phyloP scores from a whole-genome alignment of 257 asterid species.

The Solanum pimpinellifolium region DNA sequence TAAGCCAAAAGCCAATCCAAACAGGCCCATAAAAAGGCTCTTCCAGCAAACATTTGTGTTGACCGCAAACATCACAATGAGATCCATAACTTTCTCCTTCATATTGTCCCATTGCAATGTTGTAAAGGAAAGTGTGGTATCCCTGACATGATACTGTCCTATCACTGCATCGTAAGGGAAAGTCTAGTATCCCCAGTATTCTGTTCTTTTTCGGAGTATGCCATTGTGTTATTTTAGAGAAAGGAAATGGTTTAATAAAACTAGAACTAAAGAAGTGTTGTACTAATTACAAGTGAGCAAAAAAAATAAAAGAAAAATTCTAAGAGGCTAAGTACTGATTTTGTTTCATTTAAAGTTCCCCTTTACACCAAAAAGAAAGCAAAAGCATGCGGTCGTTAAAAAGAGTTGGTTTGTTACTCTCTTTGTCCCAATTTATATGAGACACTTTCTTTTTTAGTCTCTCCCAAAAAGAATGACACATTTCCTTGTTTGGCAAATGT shows the following conservation, averaged over 20 bases:
- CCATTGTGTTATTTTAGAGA: not conserved
- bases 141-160: not conserved
- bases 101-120: not conserved
- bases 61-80: not conserved
- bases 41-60: not conserved
- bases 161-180: not conserved
- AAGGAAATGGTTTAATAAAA: not conserved
- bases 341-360: not conserved
- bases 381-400: not conserved
- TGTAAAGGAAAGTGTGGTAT: not conserved
- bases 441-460: not conserved
- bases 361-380: not conserved
- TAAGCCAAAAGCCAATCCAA: too few relatives aligned
- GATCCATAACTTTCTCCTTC: not conserved
- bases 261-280: not conserved
- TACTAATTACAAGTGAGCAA: not conserved
- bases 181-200: not conserved
- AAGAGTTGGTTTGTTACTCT: not conserved
- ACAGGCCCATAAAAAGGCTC: not conserved
- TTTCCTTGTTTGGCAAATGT: not conserved
- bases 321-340: not conserved
- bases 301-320: not conserved
- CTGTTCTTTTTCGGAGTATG: not conserved
- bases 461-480: not conserved
- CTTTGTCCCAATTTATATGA: not conserved